Evolutionary conservation across 768 basidiomycete species (phyloP).

Genomic region (Gloeopeniophorella convolvens): DNA sequence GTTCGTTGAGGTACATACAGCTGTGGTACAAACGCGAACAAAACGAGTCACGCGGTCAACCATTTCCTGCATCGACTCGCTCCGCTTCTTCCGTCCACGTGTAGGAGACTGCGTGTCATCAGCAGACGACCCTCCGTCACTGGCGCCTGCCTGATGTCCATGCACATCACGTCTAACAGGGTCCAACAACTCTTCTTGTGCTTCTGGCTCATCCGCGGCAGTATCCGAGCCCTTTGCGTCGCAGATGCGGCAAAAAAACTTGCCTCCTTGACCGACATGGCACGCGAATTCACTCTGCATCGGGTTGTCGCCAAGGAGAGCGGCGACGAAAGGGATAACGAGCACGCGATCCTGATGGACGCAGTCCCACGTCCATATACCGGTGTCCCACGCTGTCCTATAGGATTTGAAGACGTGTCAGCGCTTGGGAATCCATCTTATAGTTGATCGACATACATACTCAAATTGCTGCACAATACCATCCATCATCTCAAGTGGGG

Average conservation of each 20-base stretch:
- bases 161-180: too few relatives aligned
- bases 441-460: constrained; percentile 23
- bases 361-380: constrained; percentile 37
- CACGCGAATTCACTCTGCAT: constrained; percentile 40
- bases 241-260: constrained; percentile 37
- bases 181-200: too few relatives aligned
- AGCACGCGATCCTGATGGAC: constrained; percentile 8
- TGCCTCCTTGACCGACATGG: constrained; percentile 36
- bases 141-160: too few relatives aligned
- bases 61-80: neutral
- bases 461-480: constrained; percentile 20
- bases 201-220: neutral
- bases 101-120: too few relatives aligned
- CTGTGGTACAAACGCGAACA: neutral
- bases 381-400: constrained; percentile 26
- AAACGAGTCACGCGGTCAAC: neutral
- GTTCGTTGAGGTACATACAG: too few relatives aligned
- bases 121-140: too few relatives aligned
- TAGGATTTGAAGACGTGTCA: neutral
- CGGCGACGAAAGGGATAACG: constrained; percentile 14
- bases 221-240: constrained; percentile 25
- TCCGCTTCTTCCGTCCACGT: neutral
- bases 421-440: neutral
- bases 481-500: constrained; percentile 40
- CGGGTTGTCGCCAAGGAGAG: constrained; percentile 37